Percentiles rank a stretch among this genome's conserved stretches.
Evolutionary conservation across 495 filamentous ascomycete species (phyloP).

Genomic region (Pseudomonodictys pantanalensis): DNA sequence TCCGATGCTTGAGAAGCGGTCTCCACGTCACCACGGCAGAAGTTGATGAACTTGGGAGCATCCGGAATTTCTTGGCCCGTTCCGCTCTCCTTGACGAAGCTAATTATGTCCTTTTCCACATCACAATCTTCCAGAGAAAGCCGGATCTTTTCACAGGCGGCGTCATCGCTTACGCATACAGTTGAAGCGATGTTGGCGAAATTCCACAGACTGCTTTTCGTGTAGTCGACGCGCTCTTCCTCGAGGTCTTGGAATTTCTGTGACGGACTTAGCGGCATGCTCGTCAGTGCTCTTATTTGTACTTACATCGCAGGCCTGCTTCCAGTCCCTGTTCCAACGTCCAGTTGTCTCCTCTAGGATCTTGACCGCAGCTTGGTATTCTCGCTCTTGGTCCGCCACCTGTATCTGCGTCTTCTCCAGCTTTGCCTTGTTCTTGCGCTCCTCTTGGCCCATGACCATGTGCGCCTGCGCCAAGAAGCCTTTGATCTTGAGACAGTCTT

Average conservation of each 20-base stretch:
- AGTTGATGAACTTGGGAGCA: conserved; percentile 97
- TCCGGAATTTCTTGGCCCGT: conserved; percentile 98
- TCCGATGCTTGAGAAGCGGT: conserved; percentile 78
- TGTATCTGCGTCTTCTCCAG: conserved; percentile 98
- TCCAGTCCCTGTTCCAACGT: conserved; percentile 98
- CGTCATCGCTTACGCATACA: conserved; percentile 98
- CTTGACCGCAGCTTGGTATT: conserved; percentile 92
- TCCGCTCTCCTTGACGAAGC: conserved; percentile 83
- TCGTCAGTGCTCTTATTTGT: not conserved
- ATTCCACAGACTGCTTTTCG: conserved; percentile 94
- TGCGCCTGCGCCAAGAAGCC: conserved; percentile 97
- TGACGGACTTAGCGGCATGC: conserved; percentile 32
- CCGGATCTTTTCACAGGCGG: conserved; percentile 93
- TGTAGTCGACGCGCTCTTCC: conserved; percentile 94
- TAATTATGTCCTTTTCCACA: conserved; percentile 89
- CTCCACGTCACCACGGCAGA: conserved; percentile 87
- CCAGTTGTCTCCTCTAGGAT: conserved; percentile 92
- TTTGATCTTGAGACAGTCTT: conserved; percentile 97
- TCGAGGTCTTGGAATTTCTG: conserved; percentile 99
- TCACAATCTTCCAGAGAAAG: conserved; percentile 92
- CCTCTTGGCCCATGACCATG: conserved; percentile 99
- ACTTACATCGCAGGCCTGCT: conserved; percentile 81
- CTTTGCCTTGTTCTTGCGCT: conserved; percentile 97
- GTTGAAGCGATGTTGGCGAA: conserved; percentile 97
- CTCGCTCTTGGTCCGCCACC: conserved; percentile 79